A percentile compares a stretch with the other conserved stretches of the same genome.
phyloP scores from a whole-genome alignment of 1,139 yeast genomes.

The Kazachstania sp. region DNA sequence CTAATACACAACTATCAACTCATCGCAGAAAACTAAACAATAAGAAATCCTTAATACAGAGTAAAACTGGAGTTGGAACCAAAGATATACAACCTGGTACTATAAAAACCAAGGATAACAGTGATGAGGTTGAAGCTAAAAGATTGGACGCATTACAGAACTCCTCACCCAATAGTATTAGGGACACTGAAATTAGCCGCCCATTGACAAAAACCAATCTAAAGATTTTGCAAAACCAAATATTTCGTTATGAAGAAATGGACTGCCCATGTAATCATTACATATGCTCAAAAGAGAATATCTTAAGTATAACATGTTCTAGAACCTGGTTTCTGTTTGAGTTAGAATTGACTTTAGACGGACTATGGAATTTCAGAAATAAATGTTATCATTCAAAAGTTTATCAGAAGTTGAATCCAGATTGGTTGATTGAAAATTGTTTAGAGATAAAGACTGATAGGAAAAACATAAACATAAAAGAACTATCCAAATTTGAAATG shows the following conservation, averaged over 20 bases:
- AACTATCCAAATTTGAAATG: slow-evolving; percentile 7
- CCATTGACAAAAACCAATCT: slow-evolving; percentile 13
- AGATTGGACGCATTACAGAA: not conserved
- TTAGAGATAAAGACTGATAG: slow-evolving; percentile 5
- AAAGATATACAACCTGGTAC: not conserved
- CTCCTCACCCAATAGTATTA: not conserved
- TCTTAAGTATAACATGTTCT: slow-evolving; percentile 8
- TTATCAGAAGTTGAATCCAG: slow-evolving; percentile 15
- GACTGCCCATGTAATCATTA: slow-evolving; percentile 13
- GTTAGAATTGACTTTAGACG: slow-evolving; percentile 22
- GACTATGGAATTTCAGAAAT: slow-evolving; percentile 20
- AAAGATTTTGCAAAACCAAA: slow-evolving; percentile 13
- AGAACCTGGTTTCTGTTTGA: slow-evolving; percentile 28
- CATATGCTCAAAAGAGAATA: slow-evolving; percentile 14
- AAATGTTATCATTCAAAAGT: slow-evolving; percentile 21
- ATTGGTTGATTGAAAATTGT: slow-evolving; percentile 18
- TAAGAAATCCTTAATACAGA: not conserved
- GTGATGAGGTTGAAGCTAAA: slow-evolving; percentile 4
- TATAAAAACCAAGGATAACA: not conserved
- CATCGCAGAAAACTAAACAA: not conserved
- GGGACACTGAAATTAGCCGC: not conserved
- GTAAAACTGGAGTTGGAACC: not conserved
- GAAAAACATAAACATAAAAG: not conserved
- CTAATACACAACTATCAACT: not conserved
- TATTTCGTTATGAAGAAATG: slow-evolving; percentile 12